Percentiles rank a stretch among this genome's conserved stretches.
Conservation (phyloP, 768 basidiomycete genomes). For the Tricholoma matsutake region DNA sequence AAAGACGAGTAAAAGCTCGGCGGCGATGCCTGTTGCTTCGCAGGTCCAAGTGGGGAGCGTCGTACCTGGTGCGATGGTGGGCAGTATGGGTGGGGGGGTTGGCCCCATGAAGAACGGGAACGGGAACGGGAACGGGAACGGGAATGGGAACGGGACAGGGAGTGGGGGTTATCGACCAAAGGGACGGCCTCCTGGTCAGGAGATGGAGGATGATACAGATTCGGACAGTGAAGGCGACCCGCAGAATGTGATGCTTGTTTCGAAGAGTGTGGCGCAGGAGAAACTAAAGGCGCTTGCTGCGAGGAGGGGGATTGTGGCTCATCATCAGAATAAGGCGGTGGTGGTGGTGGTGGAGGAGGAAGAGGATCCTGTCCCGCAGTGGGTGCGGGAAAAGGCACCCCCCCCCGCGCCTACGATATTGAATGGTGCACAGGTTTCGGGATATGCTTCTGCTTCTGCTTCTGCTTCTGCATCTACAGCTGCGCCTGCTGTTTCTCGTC, state of each 20-base stretch:
- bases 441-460: no score
- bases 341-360: no score
- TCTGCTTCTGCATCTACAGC: conserved; percentile 4
- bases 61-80: conserved; percentile 9
- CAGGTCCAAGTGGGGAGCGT: conserved; percentile 32
- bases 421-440: not conserved
- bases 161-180: conserved; percentile 54
- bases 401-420: no score
- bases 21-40: conserved; percentile 55
- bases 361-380: conserved; percentile 19
- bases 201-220: conserved; percentile 66
- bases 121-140: no score
- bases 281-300: conserved; percentile 56
- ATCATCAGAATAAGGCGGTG: conserved; percentile 7
- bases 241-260: conserved; percentile 44
- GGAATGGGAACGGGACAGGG: conserved; percentile 6
- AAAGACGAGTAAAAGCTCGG: conserved; percentile 52
- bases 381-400: conserved; percentile 15
- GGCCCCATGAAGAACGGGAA: no score
- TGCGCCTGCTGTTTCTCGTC: no score
- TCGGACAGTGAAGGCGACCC: conserved; percentile 49
- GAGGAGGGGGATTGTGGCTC: conserved; percentile 35
- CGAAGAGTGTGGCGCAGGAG: conserved; percentile 68
- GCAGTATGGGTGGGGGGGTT: not conserved
- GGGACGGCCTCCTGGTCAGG: conserved; percentile 60